Percentiles rank a stretch among this genome's conserved stretches.
Conservation (phyloP, 805 yeast genomes). For the Osmozyma mogii region DNA sequence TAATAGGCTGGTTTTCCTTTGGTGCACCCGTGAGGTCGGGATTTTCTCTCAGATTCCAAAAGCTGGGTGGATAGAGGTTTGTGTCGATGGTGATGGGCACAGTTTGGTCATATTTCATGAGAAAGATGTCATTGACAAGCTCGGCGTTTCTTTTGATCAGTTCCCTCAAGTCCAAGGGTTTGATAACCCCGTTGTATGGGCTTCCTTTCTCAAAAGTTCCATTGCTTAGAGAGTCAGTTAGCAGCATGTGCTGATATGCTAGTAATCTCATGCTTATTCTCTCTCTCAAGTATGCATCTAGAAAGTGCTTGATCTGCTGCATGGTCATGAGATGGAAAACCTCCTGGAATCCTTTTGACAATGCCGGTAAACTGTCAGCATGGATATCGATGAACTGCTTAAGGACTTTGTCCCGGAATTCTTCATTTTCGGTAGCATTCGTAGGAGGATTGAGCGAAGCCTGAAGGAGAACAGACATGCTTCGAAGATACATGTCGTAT, state of each 20-base stretch:
- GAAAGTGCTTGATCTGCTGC: slow-evolving; percentile 48
- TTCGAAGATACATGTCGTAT: slow-evolving; percentile 63
- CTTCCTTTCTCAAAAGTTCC: slow-evolving; percentile 45
- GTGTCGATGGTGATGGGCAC: slow-evolving; percentile 53
- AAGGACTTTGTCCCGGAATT: slow-evolving; percentile 44
- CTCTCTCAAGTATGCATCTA: slow-evolving; percentile 72
- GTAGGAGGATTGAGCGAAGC: slow-evolving; percentile 31
- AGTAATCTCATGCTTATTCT: slow-evolving; percentile 80
- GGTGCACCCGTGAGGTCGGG: slow-evolving; percentile 6
- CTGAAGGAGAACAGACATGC: slow-evolving; percentile 39
- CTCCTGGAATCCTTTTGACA: slow-evolving; percentile 79
- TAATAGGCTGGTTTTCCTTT: slow-evolving; percentile 40
- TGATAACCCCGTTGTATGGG: slow-evolving; percentile 49
- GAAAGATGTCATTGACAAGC: slow-evolving; percentile 75
- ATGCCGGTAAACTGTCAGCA: slow-evolving; percentile 71
- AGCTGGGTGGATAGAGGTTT: slow-evolving; percentile 20
- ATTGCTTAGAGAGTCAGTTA: slow-evolving; percentile 35
- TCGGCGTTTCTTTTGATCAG: slow-evolving; percentile 59
- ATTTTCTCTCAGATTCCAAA: slow-evolving; percentile 22
- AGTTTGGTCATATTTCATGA: slow-evolving; percentile 72
- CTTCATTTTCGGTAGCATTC: slow-evolving; percentile 45
- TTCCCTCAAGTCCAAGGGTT: slow-evolving; percentile 53
- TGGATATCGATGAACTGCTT: slow-evolving; percentile 63
- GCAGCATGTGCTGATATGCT: slow-evolving; percentile 75
- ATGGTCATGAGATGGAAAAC: slow-evolving; percentile 40